These are phyloP conservation scores for Venturia nashicola DNA, from an alignment of 2,329 filamentous ascomycete genomes.

Conservation along the genomic window DNA sequence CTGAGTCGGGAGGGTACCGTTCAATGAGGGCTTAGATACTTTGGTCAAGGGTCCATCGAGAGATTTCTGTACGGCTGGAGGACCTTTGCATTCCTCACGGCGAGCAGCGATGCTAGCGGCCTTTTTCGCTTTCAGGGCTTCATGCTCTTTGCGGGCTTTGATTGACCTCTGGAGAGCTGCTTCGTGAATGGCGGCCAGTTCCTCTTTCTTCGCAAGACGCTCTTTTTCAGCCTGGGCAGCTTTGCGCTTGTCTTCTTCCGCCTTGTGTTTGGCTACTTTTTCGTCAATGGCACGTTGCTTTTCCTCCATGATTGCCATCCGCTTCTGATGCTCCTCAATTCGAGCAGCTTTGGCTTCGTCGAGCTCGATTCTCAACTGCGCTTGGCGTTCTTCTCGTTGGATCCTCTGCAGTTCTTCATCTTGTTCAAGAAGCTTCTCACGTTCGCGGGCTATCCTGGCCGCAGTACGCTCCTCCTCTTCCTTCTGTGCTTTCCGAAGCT, in stretches of 20 bases:
- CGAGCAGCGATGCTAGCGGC: not conserved
- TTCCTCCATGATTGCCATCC: not conserved
- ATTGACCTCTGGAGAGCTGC: not conserved
- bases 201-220: not conserved
- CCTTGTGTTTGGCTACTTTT: not conserved
- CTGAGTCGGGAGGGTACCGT: not conserved
- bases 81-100: not conserved
- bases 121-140: not conserved
- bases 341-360: not conserved
- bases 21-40: not conserved
- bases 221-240: not conserved
- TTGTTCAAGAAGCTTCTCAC: not conserved
- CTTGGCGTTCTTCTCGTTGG: not conserved
- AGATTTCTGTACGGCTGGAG: not conserved
- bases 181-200: not conserved
- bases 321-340: not conserved
- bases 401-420: not conserved
- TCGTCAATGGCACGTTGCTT: not conserved
- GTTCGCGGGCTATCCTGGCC: not conserved
- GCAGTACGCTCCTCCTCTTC: not conserved
- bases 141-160: not conserved
- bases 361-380: not conserved
- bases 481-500: not conserved
- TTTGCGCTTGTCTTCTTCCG: not conserved
- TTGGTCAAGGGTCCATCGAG: not conserved